Conservation (phyloP, 768 basidiomycete species). For the Polyporus arcularius region DNA sequence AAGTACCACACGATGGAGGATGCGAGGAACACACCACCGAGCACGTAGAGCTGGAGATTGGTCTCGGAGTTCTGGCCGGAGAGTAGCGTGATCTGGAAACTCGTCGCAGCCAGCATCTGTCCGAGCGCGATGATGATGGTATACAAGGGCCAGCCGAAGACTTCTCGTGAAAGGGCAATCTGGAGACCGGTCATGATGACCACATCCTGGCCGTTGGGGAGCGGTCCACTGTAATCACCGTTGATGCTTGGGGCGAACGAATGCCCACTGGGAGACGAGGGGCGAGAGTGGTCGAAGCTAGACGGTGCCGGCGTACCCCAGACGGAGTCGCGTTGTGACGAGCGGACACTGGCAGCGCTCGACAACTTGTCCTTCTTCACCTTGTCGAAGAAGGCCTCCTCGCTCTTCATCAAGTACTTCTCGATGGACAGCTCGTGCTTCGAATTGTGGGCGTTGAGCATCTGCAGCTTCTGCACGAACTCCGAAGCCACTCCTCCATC, state of each 20-base stretch:
- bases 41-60: conserved; percentile 82
- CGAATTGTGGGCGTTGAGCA: conserved; percentile 81
- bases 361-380: conserved; percentile 87
- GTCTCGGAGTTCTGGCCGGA: conserved; percentile 85
- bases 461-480: conserved; percentile 84
- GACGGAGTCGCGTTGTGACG: conserved; percentile 77
- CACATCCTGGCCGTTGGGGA: conserved; percentile 45
- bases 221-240: conserved; percentile 49
- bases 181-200: conserved; percentile 84
- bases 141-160: conserved; percentile 89
- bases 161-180: conserved; percentile 77
- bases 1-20: conserved; percentile 89
- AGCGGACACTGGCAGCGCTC: conserved; percentile 76
- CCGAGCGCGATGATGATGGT: conserved; percentile 86
- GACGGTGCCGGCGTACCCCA: conserved; percentile 75
- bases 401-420: conserved; percentile 86
- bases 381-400: conserved; percentile 90
- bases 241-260: conserved; percentile 47
- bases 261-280: conserved; percentile 60
- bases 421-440: conserved; percentile 92
- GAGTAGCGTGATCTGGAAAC: conserved; percentile 92
- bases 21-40: conserved; percentile 86
- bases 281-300: conserved; percentile 62
- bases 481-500: conserved; percentile 90
- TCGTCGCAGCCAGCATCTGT: conserved; percentile 90